A percentile compares a stretch with the other conserved stretches of the same genome.
These are phyloP conservation scores for Axilococcus clingmanii DNA, from an alignment of 139 green algal species.

Conservation along the genomic window DNA sequence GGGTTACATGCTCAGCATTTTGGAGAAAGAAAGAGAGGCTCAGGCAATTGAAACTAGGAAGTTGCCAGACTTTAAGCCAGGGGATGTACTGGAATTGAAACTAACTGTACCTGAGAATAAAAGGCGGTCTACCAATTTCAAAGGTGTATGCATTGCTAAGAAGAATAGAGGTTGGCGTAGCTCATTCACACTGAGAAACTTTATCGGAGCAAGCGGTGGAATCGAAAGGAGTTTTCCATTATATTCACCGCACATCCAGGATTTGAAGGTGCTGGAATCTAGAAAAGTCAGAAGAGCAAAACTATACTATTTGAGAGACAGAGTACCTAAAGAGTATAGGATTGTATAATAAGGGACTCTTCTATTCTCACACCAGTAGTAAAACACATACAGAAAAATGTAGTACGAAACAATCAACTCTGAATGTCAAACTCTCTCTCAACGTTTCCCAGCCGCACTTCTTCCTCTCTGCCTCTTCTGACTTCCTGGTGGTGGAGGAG, in stretches of 20 bases:
- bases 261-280: slow-evolving; percentile 30
- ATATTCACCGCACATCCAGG: slow-evolving; percentile 41
- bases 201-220: slow-evolving; percentile 22
- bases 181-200: slow-evolving; percentile 46
- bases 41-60: not conserved
- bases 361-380: too few species aligned
- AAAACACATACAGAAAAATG: too few species aligned
- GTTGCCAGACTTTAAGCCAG: slow-evolving; percentile 33
- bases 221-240: slow-evolving; percentile 49
- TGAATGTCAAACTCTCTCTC: too few species aligned
- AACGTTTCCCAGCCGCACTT: too few species aligned
- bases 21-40: slow-evolving; percentile 30
- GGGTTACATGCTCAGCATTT: slow-evolving; percentile 32
- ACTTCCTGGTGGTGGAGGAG: slow-evolving; percentile 5
- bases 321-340: slow-evolving; percentile 30
- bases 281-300: slow-evolving; percentile 34
- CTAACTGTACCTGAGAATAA: slow-evolving; percentile 46
- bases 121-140: slow-evolving; percentile 26
- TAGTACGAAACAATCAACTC: too few species aligned
- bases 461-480: not conserved
- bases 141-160: slow-evolving; percentile 42
- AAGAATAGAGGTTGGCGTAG: slow-evolving; percentile 28
- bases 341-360: slow-evolving; percentile 2
- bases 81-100: slow-evolving; percentile 37
- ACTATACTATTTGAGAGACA: slow-evolving; percentile 43